These are phyloP conservation scores for Endoconidiophora laricicola DNA, from an alignment of 2,329 filamentous ascomycete genomes.

Conservation along the genomic window DNA sequence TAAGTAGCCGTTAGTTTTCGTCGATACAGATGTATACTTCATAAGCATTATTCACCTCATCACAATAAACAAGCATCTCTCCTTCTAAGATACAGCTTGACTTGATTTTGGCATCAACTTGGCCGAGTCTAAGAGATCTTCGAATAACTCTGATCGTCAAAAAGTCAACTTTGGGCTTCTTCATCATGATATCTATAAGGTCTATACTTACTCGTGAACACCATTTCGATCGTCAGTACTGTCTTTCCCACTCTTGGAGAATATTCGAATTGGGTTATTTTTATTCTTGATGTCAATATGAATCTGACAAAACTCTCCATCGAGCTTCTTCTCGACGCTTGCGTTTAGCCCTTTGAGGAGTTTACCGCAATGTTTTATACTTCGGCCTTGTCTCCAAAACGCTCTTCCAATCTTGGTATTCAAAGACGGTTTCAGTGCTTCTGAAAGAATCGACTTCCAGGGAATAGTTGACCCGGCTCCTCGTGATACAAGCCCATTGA, in stretches of 20 bases:
- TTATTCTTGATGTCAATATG: constrained; percentile 53
- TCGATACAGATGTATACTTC: no score
- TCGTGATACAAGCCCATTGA: constrained; percentile 24
- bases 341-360: constrained; percentile 41
- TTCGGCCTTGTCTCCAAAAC: constrained; percentile 47
- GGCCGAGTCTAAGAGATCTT: constrained; percentile 46
- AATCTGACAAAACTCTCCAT: constrained; percentile 82
- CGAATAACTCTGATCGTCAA: constrained; percentile 33
- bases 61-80: constrained; percentile 65
- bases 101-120: constrained; percentile 39
- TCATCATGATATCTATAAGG: background rate
- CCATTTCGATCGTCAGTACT: constrained; percentile 54
- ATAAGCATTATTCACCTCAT: constrained; percentile 26
- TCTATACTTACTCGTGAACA: constrained; percentile 34
- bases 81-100: constrained; percentile 64
- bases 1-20: constrained; percentile 17
- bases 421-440: constrained; percentile 33
- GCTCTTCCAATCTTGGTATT: constrained; percentile 50
- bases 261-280: constrained; percentile 51
- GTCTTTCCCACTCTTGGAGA: constrained; percentile 84
- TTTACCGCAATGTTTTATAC: constrained; percentile 57
- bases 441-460: constrained; percentile 15
- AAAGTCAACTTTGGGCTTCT: background rate
- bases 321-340: constrained; percentile 68
- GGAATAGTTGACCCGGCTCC: background rate